Percentiles rank a stretch among this genome's conserved stretches.
Conservation (phyloP, 257 asterid genomes). For the Salvia miltiorrhiza region DNA sequence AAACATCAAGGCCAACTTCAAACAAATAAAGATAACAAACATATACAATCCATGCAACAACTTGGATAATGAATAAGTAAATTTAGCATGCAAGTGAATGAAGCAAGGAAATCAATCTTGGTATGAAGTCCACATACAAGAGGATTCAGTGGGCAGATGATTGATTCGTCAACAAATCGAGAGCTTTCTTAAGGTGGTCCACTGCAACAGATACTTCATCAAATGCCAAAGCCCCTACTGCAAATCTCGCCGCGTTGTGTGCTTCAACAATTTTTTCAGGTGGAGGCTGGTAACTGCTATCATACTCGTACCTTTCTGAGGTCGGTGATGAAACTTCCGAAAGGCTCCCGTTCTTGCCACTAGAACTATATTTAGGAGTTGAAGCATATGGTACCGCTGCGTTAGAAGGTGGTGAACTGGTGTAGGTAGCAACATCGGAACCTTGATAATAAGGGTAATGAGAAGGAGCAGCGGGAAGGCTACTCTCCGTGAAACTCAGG, state of each 20-base stretch:
- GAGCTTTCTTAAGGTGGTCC: constrained; percentile 73
- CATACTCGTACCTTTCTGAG: constrained; percentile 46
- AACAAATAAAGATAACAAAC: neutral
- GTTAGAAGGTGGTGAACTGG: constrained; percentile 41
- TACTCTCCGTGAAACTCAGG: constrained; percentile 70
- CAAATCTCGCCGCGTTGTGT: constrained; percentile 93
- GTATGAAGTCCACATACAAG: neutral
- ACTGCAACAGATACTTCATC: constrained; percentile 82
- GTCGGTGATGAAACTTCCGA: constrained; percentile 42
- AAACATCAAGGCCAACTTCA: neutral
- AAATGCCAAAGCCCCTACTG: constrained; percentile 84
- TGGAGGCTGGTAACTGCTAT: constrained; percentile 77
- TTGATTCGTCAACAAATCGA: constrained; percentile 79
- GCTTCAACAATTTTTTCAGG: constrained; percentile 89
- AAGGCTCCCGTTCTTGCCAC: constrained; percentile 39
- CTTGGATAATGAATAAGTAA: neutral
- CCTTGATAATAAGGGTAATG: constrained; percentile 64
- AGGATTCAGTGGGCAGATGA: constrained; percentile 48
- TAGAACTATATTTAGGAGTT: constrained; percentile 41
- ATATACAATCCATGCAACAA: neutral
- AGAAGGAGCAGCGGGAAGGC: constrained; percentile 70
- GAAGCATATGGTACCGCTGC: constrained; percentile 39
- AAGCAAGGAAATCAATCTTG: neutral
- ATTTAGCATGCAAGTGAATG: neutral
- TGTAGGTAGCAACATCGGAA: constrained; percentile 48